Evolutionary conservation across 805 yeast genomes (phyloP).

Genomic region (Wickerhamiella kazuoi): DNA sequence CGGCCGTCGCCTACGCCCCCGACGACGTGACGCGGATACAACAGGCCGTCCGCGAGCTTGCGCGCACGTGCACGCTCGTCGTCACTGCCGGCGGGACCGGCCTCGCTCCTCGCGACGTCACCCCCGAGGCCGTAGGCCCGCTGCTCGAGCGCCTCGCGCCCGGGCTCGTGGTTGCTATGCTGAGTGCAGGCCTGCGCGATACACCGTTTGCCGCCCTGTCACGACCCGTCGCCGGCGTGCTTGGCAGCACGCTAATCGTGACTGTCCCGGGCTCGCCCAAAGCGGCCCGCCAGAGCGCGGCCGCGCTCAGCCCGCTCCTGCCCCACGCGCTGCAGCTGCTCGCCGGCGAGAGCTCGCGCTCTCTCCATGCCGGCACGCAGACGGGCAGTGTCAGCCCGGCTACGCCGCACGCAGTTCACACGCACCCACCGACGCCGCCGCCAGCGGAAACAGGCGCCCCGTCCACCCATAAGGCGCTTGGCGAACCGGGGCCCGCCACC

Average conservation of each 20-base stretch:
- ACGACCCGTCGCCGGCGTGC: constrained; percentile 33
- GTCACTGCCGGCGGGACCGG: constrained; percentile 42
- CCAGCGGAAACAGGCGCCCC: not conserved
- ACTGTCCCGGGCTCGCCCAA: constrained; percentile 38
- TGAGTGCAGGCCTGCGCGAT: constrained; percentile 25
- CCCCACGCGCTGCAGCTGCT: constrained; percentile 30
- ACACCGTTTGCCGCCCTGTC: constrained; percentile 34
- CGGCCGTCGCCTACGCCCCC: constrained; percentile 16
- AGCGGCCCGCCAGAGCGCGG: constrained; percentile 30
- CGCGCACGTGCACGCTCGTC: constrained; percentile 17
- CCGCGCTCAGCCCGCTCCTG: constrained; percentile 23
- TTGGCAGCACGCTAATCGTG: constrained; percentile 23
- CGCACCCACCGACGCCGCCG: not conserved
- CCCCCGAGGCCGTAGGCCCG: constrained; percentile 34
- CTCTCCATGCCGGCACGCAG: constrained; percentile 19
- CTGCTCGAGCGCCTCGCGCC: constrained; percentile 30
- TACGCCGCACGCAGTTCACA: not conserved
- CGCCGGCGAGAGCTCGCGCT: constrained; percentile 23
- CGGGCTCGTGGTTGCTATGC: constrained; percentile 33
- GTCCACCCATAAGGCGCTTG: not conserved
- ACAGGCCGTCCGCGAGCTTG: constrained; percentile 16
- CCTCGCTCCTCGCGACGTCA: constrained; percentile 27
- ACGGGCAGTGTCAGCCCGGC: not conserved
- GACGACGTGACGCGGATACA: constrained; percentile 24
- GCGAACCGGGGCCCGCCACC: not conserved